Percentiles rank a stretch among this genome's conserved stretches.
phyloP scores from a whole-genome alignment of 805 yeast genomes.

The Yamadazyma nakazawae region DNA sequence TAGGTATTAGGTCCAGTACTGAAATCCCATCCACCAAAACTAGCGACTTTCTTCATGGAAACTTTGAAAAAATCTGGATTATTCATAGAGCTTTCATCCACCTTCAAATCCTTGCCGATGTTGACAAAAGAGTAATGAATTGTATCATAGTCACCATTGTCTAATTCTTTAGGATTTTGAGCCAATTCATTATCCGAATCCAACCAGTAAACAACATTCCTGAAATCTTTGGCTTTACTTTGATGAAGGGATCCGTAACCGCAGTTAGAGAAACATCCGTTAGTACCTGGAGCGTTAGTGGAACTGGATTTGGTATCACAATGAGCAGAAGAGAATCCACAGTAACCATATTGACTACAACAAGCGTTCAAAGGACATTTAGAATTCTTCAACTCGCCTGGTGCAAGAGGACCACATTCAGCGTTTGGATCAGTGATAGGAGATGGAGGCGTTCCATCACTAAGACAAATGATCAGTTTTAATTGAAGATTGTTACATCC shows the following conservation, averaged over 20 bases:
- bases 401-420: constrained; percentile 20
- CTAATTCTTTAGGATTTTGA: constrained; percentile 11
- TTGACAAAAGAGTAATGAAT: constrained; percentile 18
- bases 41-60: constrained; percentile 14
- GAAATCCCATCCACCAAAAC: constrained; percentile 19
- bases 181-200: constrained; percentile 11
- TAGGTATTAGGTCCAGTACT: constrained; percentile 14
- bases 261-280: constrained; percentile 18
- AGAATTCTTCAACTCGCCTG: constrained; percentile 14
- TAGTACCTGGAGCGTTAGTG: constrained; percentile 17
- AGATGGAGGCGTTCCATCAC: constrained; percentile 16
- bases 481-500: constrained; percentile 12
- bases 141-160: constrained; percentile 6
- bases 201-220: constrained; percentile 17
- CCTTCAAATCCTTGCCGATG: constrained; percentile 12
- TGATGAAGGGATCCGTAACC: constrained; percentile 16
- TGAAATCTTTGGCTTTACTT: constrained; percentile 12
- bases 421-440: constrained; percentile 15
- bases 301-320: constrained; percentile 13
- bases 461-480: constrained; percentile 15
- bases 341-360: constrained; percentile 15
- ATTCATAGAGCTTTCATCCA: constrained; percentile 9
- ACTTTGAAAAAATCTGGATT: constrained; percentile 13
- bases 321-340: constrained; percentile 16
- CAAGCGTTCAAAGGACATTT: constrained; percentile 20